phyloP scores from a whole-genome alignment of 805 yeast genomes.

The Diddensiella transvaalensis region DNA sequence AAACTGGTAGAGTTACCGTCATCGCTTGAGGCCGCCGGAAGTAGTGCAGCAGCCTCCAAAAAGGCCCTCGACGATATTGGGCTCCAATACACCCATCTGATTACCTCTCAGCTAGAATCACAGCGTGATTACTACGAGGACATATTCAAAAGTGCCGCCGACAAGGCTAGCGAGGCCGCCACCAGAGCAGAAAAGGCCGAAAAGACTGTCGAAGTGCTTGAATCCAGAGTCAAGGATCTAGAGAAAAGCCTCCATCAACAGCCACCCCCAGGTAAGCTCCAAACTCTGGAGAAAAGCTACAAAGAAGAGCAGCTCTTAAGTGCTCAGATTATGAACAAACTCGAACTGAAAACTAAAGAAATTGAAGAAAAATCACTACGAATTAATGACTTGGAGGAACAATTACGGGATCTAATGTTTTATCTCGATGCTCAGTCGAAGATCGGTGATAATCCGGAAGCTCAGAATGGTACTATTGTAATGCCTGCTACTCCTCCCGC shows the following conservation, averaged over 20 bases:
- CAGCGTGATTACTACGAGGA: constrained; percentile 80
- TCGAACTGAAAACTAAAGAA: constrained; percentile 36
- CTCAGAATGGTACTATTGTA: constrained; percentile 55
- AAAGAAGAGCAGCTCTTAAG: constrained; percentile 48
- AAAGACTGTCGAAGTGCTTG: constrained; percentile 18
- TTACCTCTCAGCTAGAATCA: constrained; percentile 77
- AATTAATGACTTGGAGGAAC: constrained; percentile 23
- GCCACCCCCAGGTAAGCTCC: constrained; percentile 15
- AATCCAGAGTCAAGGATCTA: not conserved
- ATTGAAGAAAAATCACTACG: constrained; percentile 18
- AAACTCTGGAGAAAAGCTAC: constrained; percentile 34
- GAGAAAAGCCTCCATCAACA: constrained; percentile 1
- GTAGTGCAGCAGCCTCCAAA: constrained; percentile 5
- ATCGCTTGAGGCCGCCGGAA: not conserved
- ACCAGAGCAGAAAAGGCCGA: constrained; percentile 26
- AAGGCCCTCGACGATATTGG: constrained; percentile 50
- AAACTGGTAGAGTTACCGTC: constrained; percentile 63
- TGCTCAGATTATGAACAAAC: constrained; percentile 39
- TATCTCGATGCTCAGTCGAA: constrained; percentile 69
- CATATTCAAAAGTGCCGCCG: constrained; percentile 38
- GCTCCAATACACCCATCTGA: constrained; percentile 73
- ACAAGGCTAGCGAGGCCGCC: constrained; percentile 25
- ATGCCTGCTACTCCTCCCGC: constrained; percentile 9
- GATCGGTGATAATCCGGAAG: constrained; percentile 44
- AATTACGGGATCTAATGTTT: constrained; percentile 68